Evolutionary conservation across 129 eudicot genomes (phyloP).

Genomic region (Oenanthe sinensis): DNA sequence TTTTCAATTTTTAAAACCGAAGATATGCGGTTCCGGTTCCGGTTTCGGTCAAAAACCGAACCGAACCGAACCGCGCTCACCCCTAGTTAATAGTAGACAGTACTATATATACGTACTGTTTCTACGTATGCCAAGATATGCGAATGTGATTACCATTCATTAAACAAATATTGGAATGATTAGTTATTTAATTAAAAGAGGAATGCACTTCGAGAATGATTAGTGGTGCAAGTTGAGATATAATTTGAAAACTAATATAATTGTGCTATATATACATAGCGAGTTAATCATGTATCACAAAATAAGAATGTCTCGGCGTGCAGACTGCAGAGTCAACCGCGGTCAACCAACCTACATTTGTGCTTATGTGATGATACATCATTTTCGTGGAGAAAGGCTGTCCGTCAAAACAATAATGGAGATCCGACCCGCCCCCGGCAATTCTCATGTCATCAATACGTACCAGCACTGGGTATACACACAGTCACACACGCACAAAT

Average conservation of each 20-base stretch:
- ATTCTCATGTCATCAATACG: not conserved
- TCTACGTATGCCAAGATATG: too few species aligned
- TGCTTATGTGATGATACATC: not conserved
- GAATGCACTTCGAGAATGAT: not conserved
- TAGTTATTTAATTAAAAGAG: not conserved
- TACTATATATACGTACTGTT: not conserved
- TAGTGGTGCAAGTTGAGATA: slow-evolving; percentile 2
- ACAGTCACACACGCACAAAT: too few species aligned
- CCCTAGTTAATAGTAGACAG: too few species aligned
- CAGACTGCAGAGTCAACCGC: not conserved
- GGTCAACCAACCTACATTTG: not conserved
- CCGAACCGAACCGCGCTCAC: too few species aligned
- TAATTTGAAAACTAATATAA: not conserved
- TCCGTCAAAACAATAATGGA: not conserved
- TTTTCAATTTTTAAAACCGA: too few species aligned
- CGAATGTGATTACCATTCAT: not conserved
- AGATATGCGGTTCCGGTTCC: too few species aligned
- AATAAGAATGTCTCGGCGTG: not conserved
- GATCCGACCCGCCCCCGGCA: not conserved
- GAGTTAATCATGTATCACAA: too few species aligned
- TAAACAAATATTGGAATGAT: not conserved
- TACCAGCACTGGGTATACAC: too few species aligned
- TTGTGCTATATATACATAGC: too few species aligned
- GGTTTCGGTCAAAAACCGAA: too few species aligned
- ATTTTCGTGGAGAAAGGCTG: not conserved